Percentiles rank a stretch among this genome's conserved stretches.
These are phyloP conservation scores for Phaffomyces thermotolerans DNA, from an alignment of 805 yeast species.

Conservation along the genomic window DNA sequence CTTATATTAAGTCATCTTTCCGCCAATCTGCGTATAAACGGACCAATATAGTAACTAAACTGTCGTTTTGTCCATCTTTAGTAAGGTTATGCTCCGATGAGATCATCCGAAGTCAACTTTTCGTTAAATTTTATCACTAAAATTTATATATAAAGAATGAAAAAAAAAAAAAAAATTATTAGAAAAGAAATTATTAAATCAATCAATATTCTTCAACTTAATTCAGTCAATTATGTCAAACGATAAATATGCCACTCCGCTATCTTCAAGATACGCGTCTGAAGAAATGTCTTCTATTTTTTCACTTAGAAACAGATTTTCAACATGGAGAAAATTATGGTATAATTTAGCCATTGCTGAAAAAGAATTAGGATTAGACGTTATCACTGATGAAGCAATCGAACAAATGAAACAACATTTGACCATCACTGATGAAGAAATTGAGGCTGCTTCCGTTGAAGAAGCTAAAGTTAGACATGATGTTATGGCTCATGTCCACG, in stretches of 20 bases:
- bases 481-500: conserved; percentile 98
- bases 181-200: not conserved
- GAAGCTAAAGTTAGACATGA: conserved; percentile 98
- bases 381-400: conserved; percentile 87
- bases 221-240: conserved; percentile 18
- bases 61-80: too few species aligned
- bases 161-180: not conserved
- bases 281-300: conserved; percentile 93
- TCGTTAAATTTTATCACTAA: not conserved
- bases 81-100: too few species aligned
- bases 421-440: conserved; percentile 86
- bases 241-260: conserved; percentile 86
- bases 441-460: conserved; percentile 79
- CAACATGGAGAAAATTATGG: conserved; percentile 99
- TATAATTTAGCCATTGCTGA: conserved; percentile 92
- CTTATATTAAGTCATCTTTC: too few species aligned
- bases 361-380: conserved; percentile 76
- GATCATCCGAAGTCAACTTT: too few species aligned
- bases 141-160: not conserved
- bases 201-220: not conserved
- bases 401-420: conserved; percentile 75
- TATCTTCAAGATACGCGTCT: conserved; percentile 95
- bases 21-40: too few species aligned
- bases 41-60: too few species aligned
- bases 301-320: conserved; percentile 87